Conservation (phyloP, 2,329 filamentous ascomycete species). For the Zasmidium citrigriseum region DNA sequence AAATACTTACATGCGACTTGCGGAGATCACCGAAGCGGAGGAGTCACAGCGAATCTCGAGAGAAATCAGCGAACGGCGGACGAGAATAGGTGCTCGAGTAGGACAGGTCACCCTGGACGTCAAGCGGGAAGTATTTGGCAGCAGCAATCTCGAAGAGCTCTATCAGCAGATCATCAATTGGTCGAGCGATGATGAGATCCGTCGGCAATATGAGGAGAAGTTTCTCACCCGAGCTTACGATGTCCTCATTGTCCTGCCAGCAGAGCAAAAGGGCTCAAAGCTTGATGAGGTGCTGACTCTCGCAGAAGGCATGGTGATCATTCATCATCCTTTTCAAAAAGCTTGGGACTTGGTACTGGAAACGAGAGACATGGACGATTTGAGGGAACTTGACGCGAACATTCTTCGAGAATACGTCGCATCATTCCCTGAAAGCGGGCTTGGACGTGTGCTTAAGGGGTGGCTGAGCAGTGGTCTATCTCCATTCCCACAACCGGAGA, state of each 20-base stretch:
- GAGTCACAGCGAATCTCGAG: slow-evolving; percentile 89
- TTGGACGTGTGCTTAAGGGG: slow-evolving; percentile 78
- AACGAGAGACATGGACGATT: slow-evolving; percentile 77
- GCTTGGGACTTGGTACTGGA: slow-evolving; percentile 92
- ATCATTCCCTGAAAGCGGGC: slow-evolving; percentile 81
- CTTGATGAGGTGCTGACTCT: slow-evolving; percentile 72
- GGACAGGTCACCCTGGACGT: slow-evolving; percentile 83
- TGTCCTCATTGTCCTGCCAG: slow-evolving; percentile 67
- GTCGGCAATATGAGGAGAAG: slow-evolving; percentile 87
- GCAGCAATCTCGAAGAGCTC: slow-evolving; percentile 75
- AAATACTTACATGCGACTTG: slow-evolving; percentile 77
- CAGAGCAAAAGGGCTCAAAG: slow-evolving; percentile 69
- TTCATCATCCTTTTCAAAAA: slow-evolving; percentile 84
- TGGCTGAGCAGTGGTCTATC: slow-evolving; percentile 83
- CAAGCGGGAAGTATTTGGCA: slow-evolving; percentile 76
- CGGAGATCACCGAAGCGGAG: slow-evolving; percentile 78
- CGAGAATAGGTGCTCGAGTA: slow-evolving; percentile 79
- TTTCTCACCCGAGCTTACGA: slow-evolving; percentile 80
- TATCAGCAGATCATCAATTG: slow-evolving; percentile 88
- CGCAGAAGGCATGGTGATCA: slow-evolving; percentile 91
- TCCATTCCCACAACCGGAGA: slow-evolving; percentile 72
- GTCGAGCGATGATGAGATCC: slow-evolving; percentile 80
- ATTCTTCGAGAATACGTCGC: slow-evolving; percentile 78
- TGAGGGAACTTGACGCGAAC: slow-evolving; percentile 74
- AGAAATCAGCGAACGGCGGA: slow-evolving; percentile 84